Evolutionary conservation across 2,329 filamentous ascomycete genomes (phyloP), one percentile per base, ranked within the genome.

Genomic region (Drechslerella dactyloides): DNA sequence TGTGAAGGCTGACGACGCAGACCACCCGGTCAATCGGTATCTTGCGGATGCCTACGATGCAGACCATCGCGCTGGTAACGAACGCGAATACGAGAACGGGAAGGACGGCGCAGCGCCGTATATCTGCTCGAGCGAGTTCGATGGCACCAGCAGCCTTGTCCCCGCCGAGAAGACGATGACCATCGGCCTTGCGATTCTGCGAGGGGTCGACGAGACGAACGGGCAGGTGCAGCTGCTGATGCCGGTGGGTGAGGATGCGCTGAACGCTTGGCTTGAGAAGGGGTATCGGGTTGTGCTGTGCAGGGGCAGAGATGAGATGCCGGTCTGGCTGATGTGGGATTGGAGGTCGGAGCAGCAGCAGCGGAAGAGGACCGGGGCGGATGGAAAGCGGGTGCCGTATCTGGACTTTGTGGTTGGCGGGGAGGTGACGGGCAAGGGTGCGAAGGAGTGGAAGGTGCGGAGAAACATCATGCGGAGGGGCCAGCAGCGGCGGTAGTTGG

Each of bases 171-270:
- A 83, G n/a, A 81, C 82, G 1, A 82, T 83, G 0, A 82, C 85
- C 13, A 78, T 91, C 2, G 89, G 89, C 1, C 81, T 90, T 1
- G 89, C 85, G 0, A 81, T 93, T 7, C 79, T 94, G n/a, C 85
- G 89, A 0, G 89, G 87, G 2, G 86, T 93, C 66, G 88, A 93
- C 76, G 76, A 80, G 0, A 77, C 79, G 21, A 82, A 79, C 0
- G 80, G 82, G 2, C 78, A 82, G 4, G 79, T 93, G 2, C 87
- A 91, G 68, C 76, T 93, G 0, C 77, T 92, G 1, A 89, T 88
- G 0, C 89, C 90, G 0, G 81, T 87, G 5, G 19, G 51, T 15
- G 59, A 65, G 37, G 53, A 54, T 0, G 75, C 79, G 2, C 75
- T 78, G 1, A 81, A 86, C 15, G 78, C 80, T 40, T 77, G 79